phyloP scores from a whole-genome alignment of 2,329 filamentous ascomycete species.

The Penicillium sp. region DNA sequence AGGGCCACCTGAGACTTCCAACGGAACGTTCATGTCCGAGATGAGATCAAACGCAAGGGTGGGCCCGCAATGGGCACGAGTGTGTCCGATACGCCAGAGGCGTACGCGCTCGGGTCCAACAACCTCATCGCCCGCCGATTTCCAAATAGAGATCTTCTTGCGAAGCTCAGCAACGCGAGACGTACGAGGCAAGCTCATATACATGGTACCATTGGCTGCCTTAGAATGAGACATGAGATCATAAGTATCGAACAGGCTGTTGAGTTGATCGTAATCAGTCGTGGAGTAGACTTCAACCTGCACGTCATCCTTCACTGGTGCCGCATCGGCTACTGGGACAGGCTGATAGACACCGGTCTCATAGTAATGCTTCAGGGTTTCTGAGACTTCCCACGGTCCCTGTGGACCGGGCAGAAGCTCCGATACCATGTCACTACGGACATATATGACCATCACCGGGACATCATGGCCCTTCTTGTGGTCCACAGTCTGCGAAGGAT shows the following conservation, averaged over 20 bases:
- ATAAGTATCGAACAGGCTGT: constrained; percentile 43
- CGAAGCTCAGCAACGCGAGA: constrained; percentile 37
- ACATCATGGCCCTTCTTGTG: constrained; percentile 45
- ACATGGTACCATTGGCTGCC: constrained; percentile 31
- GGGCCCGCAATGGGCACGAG: constrained; percentile 30
- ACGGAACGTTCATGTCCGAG: constrained; percentile 28
- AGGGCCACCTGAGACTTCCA: constrained; percentile 26
- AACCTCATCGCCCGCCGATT: constrained; percentile 23
- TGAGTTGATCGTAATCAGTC: constrained; percentile 30
- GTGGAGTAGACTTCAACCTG: constrained; percentile 41
- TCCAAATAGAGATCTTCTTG: constrained; percentile 33
- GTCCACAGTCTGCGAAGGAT: constrained; percentile 40
- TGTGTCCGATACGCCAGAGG: constrained; percentile 40
- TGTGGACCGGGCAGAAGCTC: constrained; percentile 41
- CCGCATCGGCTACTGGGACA: constrained; percentile 9
- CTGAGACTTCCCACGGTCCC: constrained; percentile 48
- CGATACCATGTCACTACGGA: constrained; percentile 47
- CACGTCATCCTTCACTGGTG: constrained; percentile 22
- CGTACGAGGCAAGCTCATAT: constrained; percentile 33
- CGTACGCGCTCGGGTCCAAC: constrained; percentile 35
- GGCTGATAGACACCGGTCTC: constrained; percentile 26
- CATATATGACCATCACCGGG: constrained; percentile 55
- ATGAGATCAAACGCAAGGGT: constrained; percentile 35
- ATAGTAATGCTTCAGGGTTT: constrained; percentile 40
- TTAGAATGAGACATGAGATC: constrained; percentile 41